Evolutionary conservation across 257 asterid genomes (phyloP).

Genomic region (Solanum corneliomulleri): DNA sequence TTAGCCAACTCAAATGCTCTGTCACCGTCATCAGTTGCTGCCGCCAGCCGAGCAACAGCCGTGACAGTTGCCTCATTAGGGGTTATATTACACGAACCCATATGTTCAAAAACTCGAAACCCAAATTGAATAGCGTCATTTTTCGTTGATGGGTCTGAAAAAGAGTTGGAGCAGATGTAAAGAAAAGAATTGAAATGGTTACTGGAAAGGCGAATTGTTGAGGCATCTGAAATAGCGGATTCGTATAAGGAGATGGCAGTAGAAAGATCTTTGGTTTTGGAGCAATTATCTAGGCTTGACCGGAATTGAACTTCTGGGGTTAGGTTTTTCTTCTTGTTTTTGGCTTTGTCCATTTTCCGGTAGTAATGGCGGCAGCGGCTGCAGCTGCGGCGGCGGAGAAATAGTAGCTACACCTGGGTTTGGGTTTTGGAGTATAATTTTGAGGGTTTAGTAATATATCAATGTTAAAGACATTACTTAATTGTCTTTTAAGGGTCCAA

Average conservation of each 20-base stretch:
- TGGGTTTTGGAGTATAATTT: background rate
- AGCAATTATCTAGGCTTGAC: conserved; percentile 48
- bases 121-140: conserved; percentile 65
- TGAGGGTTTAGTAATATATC: background rate
- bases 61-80: conserved; percentile 83
- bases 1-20: conserved; percentile 71
- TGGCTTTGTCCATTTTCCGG: background rate
- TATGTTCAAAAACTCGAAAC: conserved; percentile 40
- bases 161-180: conserved; percentile 64
- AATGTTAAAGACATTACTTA: background rate
- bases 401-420: background rate
- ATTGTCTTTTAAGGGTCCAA: background rate
- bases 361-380: background rate
- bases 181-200: conserved; percentile 74
- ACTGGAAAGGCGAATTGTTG: conserved; percentile 26
- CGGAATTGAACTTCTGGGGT: conserved; percentile 81
- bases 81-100: conserved; percentile 18
- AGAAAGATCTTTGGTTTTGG: conserved; percentile 58
- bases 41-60: conserved; percentile 70
- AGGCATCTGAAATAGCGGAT: conserved; percentile 23
- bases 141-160: conserved; percentile 27
- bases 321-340: conserved; percentile 45
- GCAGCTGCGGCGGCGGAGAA: background rate
- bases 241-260: conserved; percentile 65
- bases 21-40: conserved; percentile 74